Evolutionary conservation across 1,284 basidiomycete genomes (phyloP).

Genomic region (Rhodofomes roseus): DNA sequence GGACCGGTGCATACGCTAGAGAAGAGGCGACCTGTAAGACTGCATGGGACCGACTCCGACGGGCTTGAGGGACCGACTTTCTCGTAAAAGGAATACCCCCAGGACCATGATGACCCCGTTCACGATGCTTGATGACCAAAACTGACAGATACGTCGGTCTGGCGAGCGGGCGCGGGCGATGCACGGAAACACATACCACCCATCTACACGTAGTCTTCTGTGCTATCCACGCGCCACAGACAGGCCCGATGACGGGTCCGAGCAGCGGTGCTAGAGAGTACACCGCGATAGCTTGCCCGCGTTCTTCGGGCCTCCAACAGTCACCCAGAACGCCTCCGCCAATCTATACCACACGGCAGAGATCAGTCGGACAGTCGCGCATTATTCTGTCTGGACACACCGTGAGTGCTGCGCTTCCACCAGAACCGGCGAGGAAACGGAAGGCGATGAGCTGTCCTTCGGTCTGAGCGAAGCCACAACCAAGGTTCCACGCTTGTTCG

Average conservation of each 20-base stretch:
- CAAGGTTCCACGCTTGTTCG: constrained; percentile 68
- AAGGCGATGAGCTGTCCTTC: constrained; percentile 57
- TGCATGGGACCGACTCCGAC: neutral
- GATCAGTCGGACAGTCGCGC: too few relatives aligned
- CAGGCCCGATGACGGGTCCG: constrained; percentile 41
- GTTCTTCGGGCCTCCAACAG: constrained; percentile 40
- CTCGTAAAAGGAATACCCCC: too few relatives aligned
- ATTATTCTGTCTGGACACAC: too few relatives aligned
- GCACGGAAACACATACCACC: constrained; percentile 26
- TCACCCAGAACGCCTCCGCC: constrained; percentile 49
- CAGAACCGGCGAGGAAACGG: constrained; percentile 60
- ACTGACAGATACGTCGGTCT: too few relatives aligned
- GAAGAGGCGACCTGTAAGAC: neutral
- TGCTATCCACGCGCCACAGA: constrained; percentile 37
- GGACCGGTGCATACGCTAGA: constrained; percentile 39
- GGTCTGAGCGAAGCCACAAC: constrained; percentile 61
- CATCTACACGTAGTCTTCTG: constrained; percentile 36
- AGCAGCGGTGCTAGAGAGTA: constrained; percentile 44
- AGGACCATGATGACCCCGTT: too few relatives aligned
- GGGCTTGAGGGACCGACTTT: neutral
- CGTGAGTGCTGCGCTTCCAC: constrained; percentile 31
- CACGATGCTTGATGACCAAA: too few relatives aligned
- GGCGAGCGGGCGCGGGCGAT: too few relatives aligned
- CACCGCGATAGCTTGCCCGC: constrained; percentile 43
- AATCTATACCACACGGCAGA: constrained; percentile 54